phyloP scores from a whole-genome alignment of 495 filamentous ascomycete genomes.

The Aspergillus haitiensis region DNA sequence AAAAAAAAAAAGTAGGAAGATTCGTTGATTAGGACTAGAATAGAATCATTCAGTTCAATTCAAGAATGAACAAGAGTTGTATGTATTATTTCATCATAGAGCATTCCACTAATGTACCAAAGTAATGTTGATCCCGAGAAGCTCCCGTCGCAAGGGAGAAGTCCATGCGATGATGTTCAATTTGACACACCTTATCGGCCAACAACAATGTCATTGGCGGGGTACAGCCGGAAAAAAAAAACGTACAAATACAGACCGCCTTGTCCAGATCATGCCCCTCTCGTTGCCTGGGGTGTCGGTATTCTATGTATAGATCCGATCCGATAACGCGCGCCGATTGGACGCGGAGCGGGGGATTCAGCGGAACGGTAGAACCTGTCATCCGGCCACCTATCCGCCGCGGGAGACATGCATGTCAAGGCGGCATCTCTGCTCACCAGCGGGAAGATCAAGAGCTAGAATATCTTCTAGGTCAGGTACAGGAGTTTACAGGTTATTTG shows the following conservation, averaged over 20 bases:
- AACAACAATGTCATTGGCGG: constrained; percentile 10
- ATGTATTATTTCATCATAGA: constrained; percentile 6
- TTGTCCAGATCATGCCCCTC: constrained; percentile 8
- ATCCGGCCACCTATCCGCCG: constrained; percentile 19
- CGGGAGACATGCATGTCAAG: constrained; percentile 13
- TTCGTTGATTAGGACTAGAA: constrained; percentile 1
- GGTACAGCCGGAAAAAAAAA: constrained; percentile 14
- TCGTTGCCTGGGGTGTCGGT: constrained; percentile 7
- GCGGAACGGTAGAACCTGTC: constrained; percentile 19
- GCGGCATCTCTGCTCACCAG: constrained; percentile 12
- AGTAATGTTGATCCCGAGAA: neutral
- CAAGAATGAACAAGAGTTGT: neutral
- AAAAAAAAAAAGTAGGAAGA: neutral
- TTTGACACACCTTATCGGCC: constrained; percentile 20
- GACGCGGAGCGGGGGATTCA: constrained; percentile 18
- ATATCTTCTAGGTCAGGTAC: constrained; percentile 9
- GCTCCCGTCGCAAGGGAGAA: constrained; percentile 19
- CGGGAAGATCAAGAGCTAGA: constrained; percentile 22
- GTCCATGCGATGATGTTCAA: constrained; percentile 14
- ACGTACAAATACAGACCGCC: constrained; percentile 17
- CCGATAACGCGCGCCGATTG: constrained; percentile 19
- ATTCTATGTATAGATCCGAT: constrained; percentile 12
- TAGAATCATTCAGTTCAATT: constrained; percentile 9
- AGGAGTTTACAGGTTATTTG: neutral
- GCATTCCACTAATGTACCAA: constrained; percentile 6